A percentile compares a stretch with the other conserved stretches of the same genome.
Conservation (phyloP, 192 early-diverging fungal genomes). For the Coemansia sp. region DNA sequence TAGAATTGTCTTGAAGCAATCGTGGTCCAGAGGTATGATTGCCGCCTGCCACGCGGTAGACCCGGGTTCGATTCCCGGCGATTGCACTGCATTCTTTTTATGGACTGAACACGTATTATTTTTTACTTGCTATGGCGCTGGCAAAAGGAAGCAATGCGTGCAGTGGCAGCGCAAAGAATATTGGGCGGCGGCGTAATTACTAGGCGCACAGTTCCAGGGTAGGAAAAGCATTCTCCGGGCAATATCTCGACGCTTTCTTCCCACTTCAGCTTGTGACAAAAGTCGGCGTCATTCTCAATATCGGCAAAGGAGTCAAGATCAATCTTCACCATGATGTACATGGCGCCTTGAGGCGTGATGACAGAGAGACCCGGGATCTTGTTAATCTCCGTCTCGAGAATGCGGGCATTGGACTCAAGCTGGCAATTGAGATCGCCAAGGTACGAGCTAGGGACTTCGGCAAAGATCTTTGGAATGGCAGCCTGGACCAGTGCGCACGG, state of each 20-base stretch:
- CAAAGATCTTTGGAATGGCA: slow-evolving; percentile 74
- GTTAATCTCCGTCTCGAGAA: slow-evolving; percentile 58
- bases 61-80: slow-evolving; percentile 77
- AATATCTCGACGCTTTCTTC: slow-evolving; percentile 83
- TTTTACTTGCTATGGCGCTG: slow-evolving; percentile 57
- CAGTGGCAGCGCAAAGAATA: slow-evolving; percentile 65
- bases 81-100: slow-evolving; percentile 42
- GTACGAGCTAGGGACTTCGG: slow-evolving; percentile 63
- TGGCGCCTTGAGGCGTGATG: slow-evolving; percentile 84
- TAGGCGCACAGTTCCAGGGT: slow-evolving; percentile 73
- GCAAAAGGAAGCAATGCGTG: slow-evolving; percentile 77
- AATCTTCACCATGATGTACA: slow-evolving; percentile 88
- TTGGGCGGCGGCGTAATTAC: slow-evolving; percentile 77
- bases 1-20: too few relatives aligned
- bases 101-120: not conserved
- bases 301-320: slow-evolving; percentile 64
- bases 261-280: slow-evolving; percentile 71
- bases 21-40: slow-evolving; percentile 64
- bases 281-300: slow-evolving; percentile 73
- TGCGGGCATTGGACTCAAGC: slow-evolving; percentile 65
- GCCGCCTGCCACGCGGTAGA: slow-evolving; percentile 71
- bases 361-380: slow-evolving; percentile 68
- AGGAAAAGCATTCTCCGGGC: slow-evolving; percentile 81
- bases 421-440: slow-evolving; percentile 63
- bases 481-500: slow-evolving; percentile 75